Conservation (phyloP, 441 rosid genomes). For the Isatis lusitanica region DNA sequence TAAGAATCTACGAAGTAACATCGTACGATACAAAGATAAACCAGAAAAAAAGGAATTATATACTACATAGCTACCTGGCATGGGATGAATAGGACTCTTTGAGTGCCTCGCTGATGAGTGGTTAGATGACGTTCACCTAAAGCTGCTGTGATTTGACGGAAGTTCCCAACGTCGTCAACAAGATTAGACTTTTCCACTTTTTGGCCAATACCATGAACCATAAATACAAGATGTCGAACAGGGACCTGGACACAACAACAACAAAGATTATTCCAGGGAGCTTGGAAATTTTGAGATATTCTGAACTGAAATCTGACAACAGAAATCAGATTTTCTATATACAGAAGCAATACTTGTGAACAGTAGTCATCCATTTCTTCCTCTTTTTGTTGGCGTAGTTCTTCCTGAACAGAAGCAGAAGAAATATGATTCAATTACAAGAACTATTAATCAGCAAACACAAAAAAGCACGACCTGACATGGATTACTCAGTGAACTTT, state of each 20-base stretch:
- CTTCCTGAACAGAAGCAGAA: slow-evolving; percentile 60
- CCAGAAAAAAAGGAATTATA: not conserved
- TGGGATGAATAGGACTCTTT: slow-evolving; percentile 93
- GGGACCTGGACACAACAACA: slow-evolving; percentile 70
- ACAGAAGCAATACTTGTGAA: slow-evolving; percentile 65
- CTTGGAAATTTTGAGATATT: not conserved
- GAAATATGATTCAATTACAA: not conserved
- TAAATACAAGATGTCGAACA: slow-evolving; percentile 92
- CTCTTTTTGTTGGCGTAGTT: slow-evolving; percentile 83
- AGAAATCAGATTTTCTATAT: slow-evolving; percentile 2
- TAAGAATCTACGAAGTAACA: slow-evolving; percentile 1
- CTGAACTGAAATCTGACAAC: not conserved
- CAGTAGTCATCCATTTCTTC: slow-evolving; percentile 98
- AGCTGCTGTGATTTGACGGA: slow-evolving; percentile 79
- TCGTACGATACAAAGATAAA: slow-evolving; percentile 14
- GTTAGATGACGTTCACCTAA: slow-evolving; percentile 85
- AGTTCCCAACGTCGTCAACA: slow-evolving; percentile 93
- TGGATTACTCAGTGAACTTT: not conserved
- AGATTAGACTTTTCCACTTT: slow-evolving; percentile 95
- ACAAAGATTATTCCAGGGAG: not conserved
- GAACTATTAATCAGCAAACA: slow-evolving; percentile 4
- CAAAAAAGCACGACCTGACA: not conserved
- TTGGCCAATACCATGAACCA: slow-evolving; percentile 99
- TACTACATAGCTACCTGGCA: slow-evolving; percentile 71
- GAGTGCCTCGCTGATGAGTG: slow-evolving; percentile 69